phyloP scores from a whole-genome alignment of 2,329 filamentous ascomycete species.

The Trichoderma gracile region DNA sequence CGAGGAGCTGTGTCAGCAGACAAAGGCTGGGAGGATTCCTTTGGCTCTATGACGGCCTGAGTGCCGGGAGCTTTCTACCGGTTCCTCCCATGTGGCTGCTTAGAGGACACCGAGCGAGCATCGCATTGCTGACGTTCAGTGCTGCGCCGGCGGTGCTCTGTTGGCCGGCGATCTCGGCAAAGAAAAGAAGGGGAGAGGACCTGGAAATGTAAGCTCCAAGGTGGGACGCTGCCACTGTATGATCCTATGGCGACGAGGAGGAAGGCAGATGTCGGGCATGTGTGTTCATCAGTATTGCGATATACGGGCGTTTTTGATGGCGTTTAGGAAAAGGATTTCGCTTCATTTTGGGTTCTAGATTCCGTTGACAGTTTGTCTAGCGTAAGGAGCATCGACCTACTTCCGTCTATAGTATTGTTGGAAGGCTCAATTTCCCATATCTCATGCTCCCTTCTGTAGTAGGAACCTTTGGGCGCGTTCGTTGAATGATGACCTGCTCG shows the following conservation, averaged over 20 bases:
- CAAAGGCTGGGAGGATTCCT: neutral
- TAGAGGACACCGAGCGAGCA: too few species aligned
- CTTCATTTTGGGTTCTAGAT: neutral
- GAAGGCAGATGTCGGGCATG: neutral
- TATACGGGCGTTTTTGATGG: constrained; percentile 3
- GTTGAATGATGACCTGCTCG: too few species aligned
- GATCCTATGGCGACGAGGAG: neutral
- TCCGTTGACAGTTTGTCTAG: neutral
- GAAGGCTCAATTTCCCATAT: too few species aligned
- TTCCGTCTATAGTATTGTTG: neutral
- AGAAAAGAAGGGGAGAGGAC: neutral
- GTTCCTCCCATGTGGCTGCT: neutral
- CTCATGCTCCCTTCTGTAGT: too few species aligned
- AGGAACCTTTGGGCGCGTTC: too few species aligned
- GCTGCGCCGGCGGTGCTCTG: too few species aligned
- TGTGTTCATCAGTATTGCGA: neutral
- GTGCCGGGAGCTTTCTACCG: neutral
- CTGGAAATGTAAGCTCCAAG: neutral
- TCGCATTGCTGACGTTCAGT: neutral
- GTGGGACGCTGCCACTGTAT: neutral
- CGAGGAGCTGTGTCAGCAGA: neutral
- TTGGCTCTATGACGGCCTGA: neutral
- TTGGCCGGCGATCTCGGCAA: neutral
- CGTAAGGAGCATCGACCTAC: neutral
- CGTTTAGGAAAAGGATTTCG: constrained; percentile 5